Conservation (phyloP, 805 yeast species). For the Saturnispora serradocipensis region DNA sequence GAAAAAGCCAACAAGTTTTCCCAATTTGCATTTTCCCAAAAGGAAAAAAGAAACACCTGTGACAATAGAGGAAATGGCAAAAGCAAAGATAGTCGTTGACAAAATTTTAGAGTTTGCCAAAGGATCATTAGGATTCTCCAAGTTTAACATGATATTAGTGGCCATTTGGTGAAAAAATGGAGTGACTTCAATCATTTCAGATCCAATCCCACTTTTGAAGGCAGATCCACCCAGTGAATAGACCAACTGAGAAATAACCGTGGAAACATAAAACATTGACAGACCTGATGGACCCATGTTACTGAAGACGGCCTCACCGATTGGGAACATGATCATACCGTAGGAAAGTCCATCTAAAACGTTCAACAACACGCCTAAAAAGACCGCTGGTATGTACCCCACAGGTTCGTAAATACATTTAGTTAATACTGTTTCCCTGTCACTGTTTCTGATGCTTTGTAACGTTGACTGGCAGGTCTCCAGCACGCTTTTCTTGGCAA, state of each 20-base stretch:
- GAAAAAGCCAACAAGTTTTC: constrained; percentile 86
- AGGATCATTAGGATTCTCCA: constrained; percentile 27
- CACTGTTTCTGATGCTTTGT: constrained; percentile 11
- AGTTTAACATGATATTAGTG: constrained; percentile 43
- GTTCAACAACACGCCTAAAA: constrained; percentile 75
- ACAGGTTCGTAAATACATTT: constrained; percentile 32
- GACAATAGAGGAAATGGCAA: constrained; percentile 70
- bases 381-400: constrained; percentile 64
- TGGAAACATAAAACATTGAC: constrained; percentile 89
- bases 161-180: constrained; percentile 98
- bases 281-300: constrained; percentile 80
- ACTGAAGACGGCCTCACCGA: constrained; percentile 70
- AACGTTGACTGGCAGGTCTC: neutral
- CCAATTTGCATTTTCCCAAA: constrained; percentile 72
- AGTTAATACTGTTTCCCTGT: constrained; percentile 16
- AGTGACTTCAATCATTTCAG: constrained; percentile 98
- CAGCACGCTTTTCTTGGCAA: neutral
- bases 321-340: constrained; percentile 96
- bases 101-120: constrained; percentile 5
- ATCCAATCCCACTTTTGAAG: constrained; percentile 85
- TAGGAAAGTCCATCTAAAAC: constrained; percentile 89
- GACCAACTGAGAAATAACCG: constrained; percentile 81
- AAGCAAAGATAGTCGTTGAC: constrained; percentile 73
- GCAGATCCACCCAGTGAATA: constrained; percentile 88
- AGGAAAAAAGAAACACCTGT: constrained; percentile 76